phyloP scores from a whole-genome alignment of 129 eudicot genomes.

The Centaurea solstitialis region DNA sequence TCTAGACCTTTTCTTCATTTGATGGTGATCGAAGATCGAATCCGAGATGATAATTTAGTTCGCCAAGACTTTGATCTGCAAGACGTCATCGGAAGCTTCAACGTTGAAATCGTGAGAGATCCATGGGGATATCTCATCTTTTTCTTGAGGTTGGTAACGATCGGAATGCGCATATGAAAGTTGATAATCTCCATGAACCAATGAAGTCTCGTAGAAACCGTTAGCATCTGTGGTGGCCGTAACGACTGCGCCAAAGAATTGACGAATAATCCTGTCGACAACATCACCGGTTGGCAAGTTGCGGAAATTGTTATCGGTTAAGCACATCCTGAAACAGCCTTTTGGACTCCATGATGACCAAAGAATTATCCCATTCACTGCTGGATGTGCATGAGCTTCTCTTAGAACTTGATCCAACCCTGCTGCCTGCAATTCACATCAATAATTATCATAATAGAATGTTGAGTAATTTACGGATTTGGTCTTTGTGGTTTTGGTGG shows the following conservation, averaged over 20 bases:
- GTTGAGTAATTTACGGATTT: too few relatives aligned
- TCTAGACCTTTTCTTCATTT: background rate
- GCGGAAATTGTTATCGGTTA: slow-evolving; percentile 43
- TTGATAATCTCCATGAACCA: slow-evolving; percentile 64
- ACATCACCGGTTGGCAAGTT: slow-evolving; percentile 47
- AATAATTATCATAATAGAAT: background rate
- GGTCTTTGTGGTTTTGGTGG: too few relatives aligned
- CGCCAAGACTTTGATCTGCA: slow-evolving; percentile 18
- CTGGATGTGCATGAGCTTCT: slow-evolving; percentile 62
- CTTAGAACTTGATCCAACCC: slow-evolving; percentile 41
- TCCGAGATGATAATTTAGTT: background rate
- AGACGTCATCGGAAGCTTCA: background rate
- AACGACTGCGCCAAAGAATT: background rate
- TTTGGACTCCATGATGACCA: slow-evolving; percentile 61
- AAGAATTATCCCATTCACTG: slow-evolving; percentile 59
- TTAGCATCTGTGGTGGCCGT: slow-evolving; percentile 32
- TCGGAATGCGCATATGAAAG: slow-evolving; percentile 7
- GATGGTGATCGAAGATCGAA: background rate
- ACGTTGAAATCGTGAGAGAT: background rate
- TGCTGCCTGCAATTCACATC: slow-evolving; percentile 34
- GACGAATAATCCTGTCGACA: slow-evolving; percentile 38
- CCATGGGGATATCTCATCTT: background rate
- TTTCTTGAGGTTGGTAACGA: background rate
- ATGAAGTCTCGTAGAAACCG: slow-evolving; percentile 42
- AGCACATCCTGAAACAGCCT: slow-evolving; percentile 38